Evolutionary conservation across 805 yeast genomes (phyloP).

Genomic region (Cyberlindnera veronae): DNA sequence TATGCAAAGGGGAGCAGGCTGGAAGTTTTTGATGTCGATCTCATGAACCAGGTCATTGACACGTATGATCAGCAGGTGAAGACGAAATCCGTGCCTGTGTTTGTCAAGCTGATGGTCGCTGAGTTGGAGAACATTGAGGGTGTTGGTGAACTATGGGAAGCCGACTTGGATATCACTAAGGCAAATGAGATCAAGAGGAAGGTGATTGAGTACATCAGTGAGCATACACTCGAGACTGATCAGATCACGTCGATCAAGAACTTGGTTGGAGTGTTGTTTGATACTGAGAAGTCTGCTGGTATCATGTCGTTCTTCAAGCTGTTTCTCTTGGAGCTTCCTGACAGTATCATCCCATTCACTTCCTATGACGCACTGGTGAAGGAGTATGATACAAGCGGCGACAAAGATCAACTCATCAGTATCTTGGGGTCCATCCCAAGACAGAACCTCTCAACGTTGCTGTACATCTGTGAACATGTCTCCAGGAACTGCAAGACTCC

Average conservation of each 20-base stretch:
- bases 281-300: slow-evolving; percentile 10
- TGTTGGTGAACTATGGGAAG: slow-evolving; percentile 11
- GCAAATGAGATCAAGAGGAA: slow-evolving; percentile 19
- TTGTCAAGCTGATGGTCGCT: slow-evolving; percentile 10
- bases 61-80: slow-evolving; percentile 7
- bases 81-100: slow-evolving; percentile 20
- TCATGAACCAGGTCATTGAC: slow-evolving; percentile 17
- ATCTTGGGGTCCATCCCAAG: slow-evolving; percentile 28
- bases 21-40: slow-evolving; percentile 23
- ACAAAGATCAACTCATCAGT: slow-evolving; percentile 5
- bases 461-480: slow-evolving; percentile 21
- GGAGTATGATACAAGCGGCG: slow-evolving; percentile 11
- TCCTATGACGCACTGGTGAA: slow-evolving; percentile 25
- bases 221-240: background rate
- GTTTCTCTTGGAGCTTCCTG: slow-evolving; percentile 59
- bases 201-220: background rate
- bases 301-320: slow-evolving; percentile 44
- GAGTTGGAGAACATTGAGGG: slow-evolving; percentile 11
- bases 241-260: background rate
- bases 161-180: slow-evolving; percentile 16
- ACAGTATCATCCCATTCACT: slow-evolving; percentile 45
- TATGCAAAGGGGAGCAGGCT: slow-evolving; percentile 2
- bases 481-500: slow-evolving; percentile 4
- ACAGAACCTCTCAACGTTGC: slow-evolving; percentile 27
- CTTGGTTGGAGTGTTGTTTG: slow-evolving; percentile 13